Conservation (phyloP, 2,329 filamentous ascomycete genomes). For the Aspergillus vadensis region DNA sequence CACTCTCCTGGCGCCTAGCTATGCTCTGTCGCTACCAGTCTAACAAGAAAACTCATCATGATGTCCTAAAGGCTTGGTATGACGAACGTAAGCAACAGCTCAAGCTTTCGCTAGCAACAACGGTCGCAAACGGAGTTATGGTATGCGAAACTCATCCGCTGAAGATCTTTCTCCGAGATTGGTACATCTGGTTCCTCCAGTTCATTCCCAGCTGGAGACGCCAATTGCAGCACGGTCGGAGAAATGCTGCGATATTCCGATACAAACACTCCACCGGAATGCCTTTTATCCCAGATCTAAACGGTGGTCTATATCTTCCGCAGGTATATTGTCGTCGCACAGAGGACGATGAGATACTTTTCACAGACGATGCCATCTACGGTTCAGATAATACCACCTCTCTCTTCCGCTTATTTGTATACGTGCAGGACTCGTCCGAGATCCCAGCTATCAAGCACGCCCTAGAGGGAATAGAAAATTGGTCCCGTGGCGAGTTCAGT, state of each 20-base stretch:
- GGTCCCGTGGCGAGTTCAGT: conserved; percentile 11
- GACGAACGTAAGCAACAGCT: conserved; percentile 43
- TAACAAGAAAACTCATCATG: conserved; percentile 20
- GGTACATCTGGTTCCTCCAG: conserved; percentile 36
- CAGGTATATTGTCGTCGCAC: conserved; percentile 36
- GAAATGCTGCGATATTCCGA: conserved; percentile 34
- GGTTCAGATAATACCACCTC: conserved; percentile 23
- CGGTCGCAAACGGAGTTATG: conserved; percentile 38
- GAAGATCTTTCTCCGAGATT: conserved; percentile 36
- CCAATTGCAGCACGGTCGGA: conserved; percentile 31
- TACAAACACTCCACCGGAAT: conserved; percentile 34
- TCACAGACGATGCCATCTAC: conserved; percentile 41
- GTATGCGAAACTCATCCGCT: conserved; percentile 33
- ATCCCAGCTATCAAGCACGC: not conserved
- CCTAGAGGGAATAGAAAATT: conserved; percentile 4
- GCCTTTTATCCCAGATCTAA: conserved; percentile 34
- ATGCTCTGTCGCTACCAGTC: conserved; percentile 27
- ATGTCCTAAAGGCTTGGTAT: conserved; percentile 36
- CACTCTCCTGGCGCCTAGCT: conserved; percentile 42
- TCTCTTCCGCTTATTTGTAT: conserved; percentile 37
- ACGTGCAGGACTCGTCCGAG: conserved; percentile 19
- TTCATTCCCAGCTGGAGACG: conserved; percentile 34
- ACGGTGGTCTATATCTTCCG: conserved; percentile 36
- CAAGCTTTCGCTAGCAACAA: conserved; percentile 36
- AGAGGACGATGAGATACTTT: conserved; percentile 16